phyloP scores from a whole-genome alignment of 331 rosid species.

The Malus hybrid region DNA sequence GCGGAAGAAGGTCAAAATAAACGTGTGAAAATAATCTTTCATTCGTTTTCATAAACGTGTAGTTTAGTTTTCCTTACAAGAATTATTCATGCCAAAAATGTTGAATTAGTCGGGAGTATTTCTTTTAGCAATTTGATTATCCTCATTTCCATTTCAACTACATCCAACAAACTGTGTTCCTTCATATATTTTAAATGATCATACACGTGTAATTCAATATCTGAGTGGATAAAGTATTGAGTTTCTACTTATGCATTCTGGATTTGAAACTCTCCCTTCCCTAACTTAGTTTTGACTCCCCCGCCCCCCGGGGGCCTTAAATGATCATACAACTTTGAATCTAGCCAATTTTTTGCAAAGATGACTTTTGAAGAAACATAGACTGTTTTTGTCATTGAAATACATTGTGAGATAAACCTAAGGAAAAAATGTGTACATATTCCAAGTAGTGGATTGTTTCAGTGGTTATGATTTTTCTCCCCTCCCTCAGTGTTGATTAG shows the following conservation, averaged over 20 bases:
- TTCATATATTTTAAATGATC: not conserved
- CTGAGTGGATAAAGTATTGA: too few relatives aligned
- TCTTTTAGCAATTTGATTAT: not conserved
- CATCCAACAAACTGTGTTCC: not conserved
- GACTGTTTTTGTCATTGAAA: not conserved
- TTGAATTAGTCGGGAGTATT: not conserved
- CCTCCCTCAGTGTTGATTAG: too few relatives aligned
- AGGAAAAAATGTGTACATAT: not conserved
- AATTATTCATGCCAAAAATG: not conserved
- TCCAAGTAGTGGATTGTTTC: not conserved
- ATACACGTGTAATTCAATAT: too few relatives aligned
- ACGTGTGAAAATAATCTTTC: too few relatives aligned
- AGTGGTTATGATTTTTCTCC: too few relatives aligned
- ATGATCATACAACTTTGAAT: not conserved
- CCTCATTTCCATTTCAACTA: not conserved
- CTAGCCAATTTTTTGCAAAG: not conserved
- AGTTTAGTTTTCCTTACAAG: not conserved
- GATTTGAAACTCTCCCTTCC: too few relatives aligned
- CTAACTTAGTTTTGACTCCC: too few relatives aligned
- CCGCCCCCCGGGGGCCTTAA: too few relatives aligned
- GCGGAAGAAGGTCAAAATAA: too few relatives aligned
- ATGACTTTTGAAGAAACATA: not conserved
- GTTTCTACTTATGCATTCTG: too few relatives aligned
- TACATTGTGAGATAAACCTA: not conserved
- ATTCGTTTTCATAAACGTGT: not conserved